Base-by-base conservation (phyloP, 1,284 basidiomycete genomes). In the Psilocybe mexicana region DNA sequence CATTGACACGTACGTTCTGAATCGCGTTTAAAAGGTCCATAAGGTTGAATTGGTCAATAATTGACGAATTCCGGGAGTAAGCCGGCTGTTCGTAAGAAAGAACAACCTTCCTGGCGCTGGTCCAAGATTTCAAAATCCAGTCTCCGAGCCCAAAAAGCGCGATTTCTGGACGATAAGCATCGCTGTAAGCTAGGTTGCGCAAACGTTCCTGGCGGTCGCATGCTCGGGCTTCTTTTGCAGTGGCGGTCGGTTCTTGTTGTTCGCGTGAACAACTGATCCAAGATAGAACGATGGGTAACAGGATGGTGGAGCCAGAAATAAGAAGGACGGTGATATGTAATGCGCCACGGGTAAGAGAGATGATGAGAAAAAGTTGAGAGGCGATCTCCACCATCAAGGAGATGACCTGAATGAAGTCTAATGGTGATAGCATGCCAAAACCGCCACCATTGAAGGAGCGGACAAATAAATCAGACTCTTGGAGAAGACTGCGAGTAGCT, bases 391-490 rank as follows among this genome's bases (percentile, higher is more conserved):
- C 86, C 24, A 85, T 61, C 57, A 88, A 78, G 36, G 86, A 84
- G 61, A 93, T 74, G 59, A 92, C 77, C 63, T 88, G 86, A 64
- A 90, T 77, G 61, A 92, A 84, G 68, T 93, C 88, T 54, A 93
- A 78, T 6, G 89, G 88, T 1, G 88, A 90, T 61, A 90, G 77
- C 33, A 91, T 76, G 43, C 88, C 86, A 72, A 90, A 87, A 28
- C 85, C 79, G 38, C 85, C 82, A 50, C 85, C 85, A 63, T 80
- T 84, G 70, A 93, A 88, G 6, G 90, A 89, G 57, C 84, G 80
- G 45, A 90, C 87, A 66, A 91, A 90, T 25, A 88, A 79, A 65
- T 92, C 92, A 12, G 91, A 91, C 72, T 94, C 92, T 62, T 88
- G 84, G n/a, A 93, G 77, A 33, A 93, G 79, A 64, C 91, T 89